phyloP scores from a whole-genome alignment of 2,329 filamentous ascomycete genomes.

The Talaromyces albobiverticillius region DNA sequence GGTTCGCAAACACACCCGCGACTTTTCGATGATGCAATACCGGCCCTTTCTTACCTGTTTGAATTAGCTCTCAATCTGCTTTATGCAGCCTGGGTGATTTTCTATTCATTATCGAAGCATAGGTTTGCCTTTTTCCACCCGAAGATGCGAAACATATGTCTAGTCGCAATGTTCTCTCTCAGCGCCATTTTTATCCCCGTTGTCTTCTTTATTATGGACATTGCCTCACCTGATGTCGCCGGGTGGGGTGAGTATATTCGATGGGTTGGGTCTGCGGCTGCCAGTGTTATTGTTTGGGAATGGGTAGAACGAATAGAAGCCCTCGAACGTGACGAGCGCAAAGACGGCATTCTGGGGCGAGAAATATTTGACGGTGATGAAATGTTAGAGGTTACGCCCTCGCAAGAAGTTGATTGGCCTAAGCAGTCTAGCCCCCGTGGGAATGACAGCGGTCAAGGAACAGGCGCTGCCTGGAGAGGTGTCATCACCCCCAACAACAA shows the following conservation, averaged over 20 bases:
- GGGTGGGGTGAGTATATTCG: slow-evolving; percentile 94
- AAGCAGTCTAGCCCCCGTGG: slow-evolving; percentile 33
- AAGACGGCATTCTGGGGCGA: slow-evolving; percentile 84
- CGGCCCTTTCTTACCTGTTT: slow-evolving; percentile 86
- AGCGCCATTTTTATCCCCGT: slow-evolving; percentile 82
- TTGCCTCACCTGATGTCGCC: slow-evolving; percentile 77
- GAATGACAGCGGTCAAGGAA: slow-evolving; percentile 30
- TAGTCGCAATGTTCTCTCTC: slow-evolving; percentile 76
- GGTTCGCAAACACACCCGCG: slow-evolving; percentile 55
- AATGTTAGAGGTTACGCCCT: slow-evolving; percentile 70
- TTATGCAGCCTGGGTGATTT: slow-evolving; percentile 91
- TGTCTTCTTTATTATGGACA: slow-evolving; percentile 90
- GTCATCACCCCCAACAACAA: slow-evolving; percentile 35
- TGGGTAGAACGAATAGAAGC: slow-evolving; percentile 96
- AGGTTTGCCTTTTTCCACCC: slow-evolving; percentile 87
- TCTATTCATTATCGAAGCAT: slow-evolving; percentile 89
- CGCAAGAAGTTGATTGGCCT: slow-evolving; percentile 54
- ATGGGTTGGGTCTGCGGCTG: slow-evolving; percentile 93
- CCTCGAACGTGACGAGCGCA: slow-evolving; percentile 86
- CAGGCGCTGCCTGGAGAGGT: slow-evolving; percentile 37
- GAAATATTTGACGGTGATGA: slow-evolving; percentile 94
- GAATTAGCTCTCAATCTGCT: slow-evolving; percentile 80
- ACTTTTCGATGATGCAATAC: slow-evolving; percentile 83
- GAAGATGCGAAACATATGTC: slow-evolving; percentile 82
- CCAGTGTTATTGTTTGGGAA: slow-evolving; percentile 96